These are phyloP conservation scores for Alliaria petiolata DNA, from an alignment of 345 rosid species.

Conservation along the genomic window DNA sequence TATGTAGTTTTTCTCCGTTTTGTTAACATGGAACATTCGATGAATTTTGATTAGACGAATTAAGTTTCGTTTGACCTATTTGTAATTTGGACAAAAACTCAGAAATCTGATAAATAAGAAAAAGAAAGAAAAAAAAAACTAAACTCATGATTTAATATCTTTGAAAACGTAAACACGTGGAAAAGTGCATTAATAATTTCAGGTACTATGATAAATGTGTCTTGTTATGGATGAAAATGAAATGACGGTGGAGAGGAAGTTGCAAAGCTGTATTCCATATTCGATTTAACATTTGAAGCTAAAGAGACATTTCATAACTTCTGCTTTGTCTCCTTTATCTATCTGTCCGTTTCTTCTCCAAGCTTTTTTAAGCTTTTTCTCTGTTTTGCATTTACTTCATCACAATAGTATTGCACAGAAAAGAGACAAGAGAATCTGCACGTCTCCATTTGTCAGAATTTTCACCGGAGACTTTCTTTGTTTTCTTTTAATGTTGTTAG, in stretches of 20 bases:
- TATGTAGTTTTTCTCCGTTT: background rate
- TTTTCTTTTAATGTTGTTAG: background rate
- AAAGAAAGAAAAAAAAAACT: background rate
- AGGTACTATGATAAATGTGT: constrained; percentile 20
- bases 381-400: constrained; percentile 17
- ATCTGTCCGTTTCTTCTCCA: constrained; percentile 10
- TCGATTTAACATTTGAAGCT: constrained; percentile 9
- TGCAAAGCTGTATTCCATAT: constrained; percentile 23
- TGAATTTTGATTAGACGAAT: background rate
- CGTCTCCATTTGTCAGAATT: constrained; percentile 15
- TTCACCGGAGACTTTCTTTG: constrained; percentile 22
- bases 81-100: background rate
- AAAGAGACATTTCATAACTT: constrained; percentile 28
- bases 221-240: constrained; percentile 16
- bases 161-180: constrained; percentile 6
- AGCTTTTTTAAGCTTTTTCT: background rate
- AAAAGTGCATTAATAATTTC: background rate
- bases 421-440: constrained; percentile 17
- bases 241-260: constrained; percentile 20
- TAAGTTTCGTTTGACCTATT: no score
- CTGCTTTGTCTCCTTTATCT: constrained; percentile 19
- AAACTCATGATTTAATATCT: background rate
- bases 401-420: constrained; percentile 1
- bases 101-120: background rate
- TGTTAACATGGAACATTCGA: background rate